Conservation (phyloP, 129 eudicot species). For the Pulicaria dysenterica region DNA sequence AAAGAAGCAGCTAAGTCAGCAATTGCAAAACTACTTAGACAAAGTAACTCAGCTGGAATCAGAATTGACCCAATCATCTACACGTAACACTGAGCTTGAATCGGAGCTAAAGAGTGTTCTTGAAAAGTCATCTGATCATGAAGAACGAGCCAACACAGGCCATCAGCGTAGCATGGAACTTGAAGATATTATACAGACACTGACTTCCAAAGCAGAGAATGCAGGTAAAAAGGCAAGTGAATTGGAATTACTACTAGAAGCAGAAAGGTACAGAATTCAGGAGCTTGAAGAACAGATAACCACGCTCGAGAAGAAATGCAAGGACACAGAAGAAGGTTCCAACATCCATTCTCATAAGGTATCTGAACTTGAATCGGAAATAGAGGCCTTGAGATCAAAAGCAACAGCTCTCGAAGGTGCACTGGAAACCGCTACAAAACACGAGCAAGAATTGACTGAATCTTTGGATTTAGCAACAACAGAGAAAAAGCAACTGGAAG, state of each 20-base stretch:
- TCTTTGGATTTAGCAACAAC: conserved; percentile 52
- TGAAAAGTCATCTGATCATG: conserved; percentile 66
- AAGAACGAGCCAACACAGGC: conserved; percentile 56
- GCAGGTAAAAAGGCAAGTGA: conserved; percentile 69
- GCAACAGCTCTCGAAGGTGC: conserved; percentile 59
- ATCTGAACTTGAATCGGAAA: conserved; percentile 68
- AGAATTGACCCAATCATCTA: conserved; percentile 48
- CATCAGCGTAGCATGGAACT: conserved; percentile 77
- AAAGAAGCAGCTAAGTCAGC: conserved; percentile 47
- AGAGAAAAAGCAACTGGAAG: conserved; percentile 73
- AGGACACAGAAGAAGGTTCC: conserved; percentile 64
- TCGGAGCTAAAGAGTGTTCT: conserved; percentile 54
- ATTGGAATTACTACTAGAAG: conserved; percentile 67
- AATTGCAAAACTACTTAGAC: conserved; percentile 48
- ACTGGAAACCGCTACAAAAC: conserved; percentile 52
- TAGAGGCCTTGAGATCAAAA: conserved; percentile 57
- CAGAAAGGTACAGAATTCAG: conserved; percentile 72
- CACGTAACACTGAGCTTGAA: conserved; percentile 61
- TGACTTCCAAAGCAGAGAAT: conserved; percentile 61
- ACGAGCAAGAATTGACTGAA: conserved; percentile 60
- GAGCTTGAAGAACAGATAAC: conserved; percentile 86
- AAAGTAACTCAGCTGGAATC: conserved; percentile 51
- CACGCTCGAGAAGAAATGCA: conserved; percentile 58
- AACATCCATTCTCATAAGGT: conserved; percentile 48
- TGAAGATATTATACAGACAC: conserved; percentile 63